Conservation (phyloP, 2,329 filamentous ascomycete genomes). For the Neocatenulostroma microsporum region DNA sequence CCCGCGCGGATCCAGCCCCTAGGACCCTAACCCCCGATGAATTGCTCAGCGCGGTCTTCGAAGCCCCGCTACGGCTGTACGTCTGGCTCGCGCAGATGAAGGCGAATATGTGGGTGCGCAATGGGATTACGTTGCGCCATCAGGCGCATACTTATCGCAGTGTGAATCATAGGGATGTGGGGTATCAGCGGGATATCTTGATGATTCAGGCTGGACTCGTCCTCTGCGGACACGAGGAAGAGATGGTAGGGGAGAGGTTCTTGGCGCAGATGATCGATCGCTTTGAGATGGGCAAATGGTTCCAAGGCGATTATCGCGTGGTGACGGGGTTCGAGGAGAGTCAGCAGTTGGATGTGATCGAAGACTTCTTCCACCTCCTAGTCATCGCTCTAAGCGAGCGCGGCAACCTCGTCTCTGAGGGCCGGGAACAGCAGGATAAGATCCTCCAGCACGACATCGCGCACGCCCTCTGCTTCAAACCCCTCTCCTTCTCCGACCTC, state of each 20-base stretch:
- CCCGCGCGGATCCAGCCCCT: slow-evolving; percentile 15
- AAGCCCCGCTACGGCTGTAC: slow-evolving; percentile 86
- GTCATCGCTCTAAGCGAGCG: slow-evolving; percentile 87
- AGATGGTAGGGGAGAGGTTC: slow-evolving; percentile 43
- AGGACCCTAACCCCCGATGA: slow-evolving; percentile 21
- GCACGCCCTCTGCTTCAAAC: slow-evolving; percentile 93
- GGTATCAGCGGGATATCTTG: slow-evolving; percentile 91
- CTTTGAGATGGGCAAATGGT: slow-evolving; percentile 81
- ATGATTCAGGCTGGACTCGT: slow-evolving; percentile 86
- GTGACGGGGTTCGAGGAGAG: slow-evolving; percentile 70
- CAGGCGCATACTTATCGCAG: slow-evolving; percentile 91
- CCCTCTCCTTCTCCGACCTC: slow-evolving; percentile 88
- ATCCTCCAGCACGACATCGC: slow-evolving; percentile 82
- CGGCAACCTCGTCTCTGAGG: slow-evolving; percentile 65
- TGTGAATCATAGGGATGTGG: slow-evolving; percentile 81
- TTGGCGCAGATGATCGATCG: slow-evolving; percentile 85
- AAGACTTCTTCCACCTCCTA: slow-evolving; percentile 90
- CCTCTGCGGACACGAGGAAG: slow-evolving; percentile 67
- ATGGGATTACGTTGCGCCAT: slow-evolving; percentile 89
- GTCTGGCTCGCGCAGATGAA: slow-evolving; percentile 98
- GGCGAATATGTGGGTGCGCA: slow-evolving; percentile 96
- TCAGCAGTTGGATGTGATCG: slow-evolving; percentile 85
- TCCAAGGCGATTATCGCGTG: slow-evolving; percentile 71
- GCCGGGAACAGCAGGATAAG: slow-evolving; percentile 53
- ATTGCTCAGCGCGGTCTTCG: slow-evolving; percentile 54